phyloP scores from a whole-genome alignment of 805 yeast genomes.

The Starmerella riodocensis region DNA sequence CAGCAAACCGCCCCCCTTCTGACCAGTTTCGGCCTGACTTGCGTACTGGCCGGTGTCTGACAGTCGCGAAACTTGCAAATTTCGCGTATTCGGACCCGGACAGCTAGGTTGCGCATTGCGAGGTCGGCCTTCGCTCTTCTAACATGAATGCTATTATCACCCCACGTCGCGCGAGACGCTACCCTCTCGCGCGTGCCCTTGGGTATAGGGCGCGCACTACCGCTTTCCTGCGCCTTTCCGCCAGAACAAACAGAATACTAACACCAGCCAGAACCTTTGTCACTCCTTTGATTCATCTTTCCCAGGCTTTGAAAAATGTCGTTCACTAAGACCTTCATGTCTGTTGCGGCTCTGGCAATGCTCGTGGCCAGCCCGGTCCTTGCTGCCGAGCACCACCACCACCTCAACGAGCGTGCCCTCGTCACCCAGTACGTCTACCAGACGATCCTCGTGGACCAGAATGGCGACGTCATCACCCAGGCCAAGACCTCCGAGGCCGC shows the following conservation, averaged over 20 bases:
- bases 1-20: no score
- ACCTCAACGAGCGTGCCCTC: constrained; percentile 40
- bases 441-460: constrained; percentile 32
- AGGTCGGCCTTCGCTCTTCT: no score
- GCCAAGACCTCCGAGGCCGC: constrained; percentile 25
- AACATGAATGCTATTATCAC: no score
- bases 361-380: constrained; percentile 27
- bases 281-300: constrained; percentile 19
- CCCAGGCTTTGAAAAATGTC: constrained; percentile 10
- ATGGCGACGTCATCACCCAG: constrained; percentile 28
- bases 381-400: constrained; percentile 38
- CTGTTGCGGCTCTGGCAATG: constrained; percentile 17
- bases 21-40: no score
- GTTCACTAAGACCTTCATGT: constrained; percentile 8
- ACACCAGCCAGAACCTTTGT: constrained; percentile 18
- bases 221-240: no score
- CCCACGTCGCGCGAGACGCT: not conserved
- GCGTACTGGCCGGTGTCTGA: no score
- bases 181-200: no score
- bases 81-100: no score
- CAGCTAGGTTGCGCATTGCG: no score
- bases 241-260: constrained; percentile 12
- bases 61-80: no score
- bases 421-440: constrained; percentile 36
- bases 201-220: no score